Conservation (phyloP, 2,329 filamentous ascomycete species). For the Pseudocercospora pini-densiflorae region DNA sequence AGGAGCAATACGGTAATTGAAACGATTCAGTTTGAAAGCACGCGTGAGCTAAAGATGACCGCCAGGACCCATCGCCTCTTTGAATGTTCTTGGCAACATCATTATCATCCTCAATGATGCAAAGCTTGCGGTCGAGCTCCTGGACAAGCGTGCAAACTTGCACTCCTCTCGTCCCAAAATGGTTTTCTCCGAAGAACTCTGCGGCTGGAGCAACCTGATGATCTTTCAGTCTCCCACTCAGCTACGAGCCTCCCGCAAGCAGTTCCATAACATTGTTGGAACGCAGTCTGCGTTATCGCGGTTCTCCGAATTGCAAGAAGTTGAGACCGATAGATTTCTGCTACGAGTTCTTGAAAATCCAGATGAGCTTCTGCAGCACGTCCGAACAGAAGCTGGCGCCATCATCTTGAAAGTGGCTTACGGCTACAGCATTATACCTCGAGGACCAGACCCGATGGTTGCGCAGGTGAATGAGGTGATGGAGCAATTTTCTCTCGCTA, state of each 20-base stretch:
- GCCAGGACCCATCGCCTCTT: constrained; percentile 39
- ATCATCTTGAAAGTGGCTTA: constrained; percentile 51
- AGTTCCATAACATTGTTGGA: constrained; percentile 51
- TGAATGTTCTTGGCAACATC: constrained; percentile 49
- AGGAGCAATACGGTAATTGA: constrained; percentile 33
- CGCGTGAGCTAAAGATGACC: too few relatives aligned
- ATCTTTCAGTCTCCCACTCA: constrained; percentile 2
- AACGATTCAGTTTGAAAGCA: too few relatives aligned
- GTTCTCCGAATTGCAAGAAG: constrained; percentile 45
- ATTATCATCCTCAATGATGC: constrained; percentile 49
- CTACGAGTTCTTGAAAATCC: constrained; percentile 46
- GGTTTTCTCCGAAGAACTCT: constrained; percentile 28
- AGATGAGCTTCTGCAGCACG: constrained; percentile 45
- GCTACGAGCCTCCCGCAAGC: constrained; percentile 47
- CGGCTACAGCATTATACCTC: constrained; percentile 51
- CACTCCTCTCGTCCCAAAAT: constrained; percentile 44
- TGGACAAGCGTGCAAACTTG: constrained; percentile 45
- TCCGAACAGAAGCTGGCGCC: constrained; percentile 46
- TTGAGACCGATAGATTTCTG: constrained; percentile 51
- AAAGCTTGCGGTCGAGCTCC: constrained; percentile 43
- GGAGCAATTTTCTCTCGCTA: constrained; percentile 47
- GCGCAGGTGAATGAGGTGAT: constrained; percentile 48
- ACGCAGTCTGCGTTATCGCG: constrained; percentile 43
- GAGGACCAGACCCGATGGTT: constrained; percentile 49
- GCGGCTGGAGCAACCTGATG: constrained; percentile 46